Conservation (phyloP, 441 rosid genomes). For the Sinapis alba region DNA sequence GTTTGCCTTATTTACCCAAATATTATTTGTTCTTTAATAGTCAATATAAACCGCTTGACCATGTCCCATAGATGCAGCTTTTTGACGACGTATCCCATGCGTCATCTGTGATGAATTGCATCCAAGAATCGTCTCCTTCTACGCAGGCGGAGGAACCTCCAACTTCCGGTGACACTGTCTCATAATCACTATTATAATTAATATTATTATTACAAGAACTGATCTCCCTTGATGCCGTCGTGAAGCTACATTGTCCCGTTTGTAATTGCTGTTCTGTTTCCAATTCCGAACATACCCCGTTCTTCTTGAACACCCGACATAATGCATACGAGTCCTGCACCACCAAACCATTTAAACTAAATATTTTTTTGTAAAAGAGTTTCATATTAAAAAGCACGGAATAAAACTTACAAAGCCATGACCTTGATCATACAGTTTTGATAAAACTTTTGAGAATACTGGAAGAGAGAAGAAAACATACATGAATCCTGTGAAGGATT, state of each 20-base stretch:
- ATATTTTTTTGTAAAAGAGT: too few relatives aligned
- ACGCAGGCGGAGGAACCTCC: slow-evolving; percentile 46
- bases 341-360: slow-evolving; percentile 6
- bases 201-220: background rate
- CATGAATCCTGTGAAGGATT: too few relatives aligned
- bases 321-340: slow-evolving; percentile 86
- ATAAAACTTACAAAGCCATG: too few relatives aligned
- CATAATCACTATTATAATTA: slow-evolving; percentile 38
- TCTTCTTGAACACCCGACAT: slow-evolving; percentile 96
- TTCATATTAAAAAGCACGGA: too few relatives aligned
- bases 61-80: slow-evolving; percentile 36
- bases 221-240: slow-evolving; percentile 48
- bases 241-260: slow-evolving; percentile 54
- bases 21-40: background rate
- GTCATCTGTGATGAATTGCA: slow-evolving; percentile 96
- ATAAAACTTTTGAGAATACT: too few relatives aligned
- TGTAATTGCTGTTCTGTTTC: slow-evolving; percentile 62
- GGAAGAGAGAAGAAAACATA: too few relatives aligned
- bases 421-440: too few relatives aligned
- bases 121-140: slow-evolving; percentile 91
- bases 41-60: slow-evolving; percentile 42
- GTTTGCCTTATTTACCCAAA: too few relatives aligned
- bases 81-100: slow-evolving; percentile 70
- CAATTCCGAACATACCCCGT: slow-evolving; percentile 70
- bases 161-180: slow-evolving; percentile 73